Base-by-base conservation (phyloP, 2,329 filamentous ascomycete species). In the Didymellaceae sp. region DNA sequence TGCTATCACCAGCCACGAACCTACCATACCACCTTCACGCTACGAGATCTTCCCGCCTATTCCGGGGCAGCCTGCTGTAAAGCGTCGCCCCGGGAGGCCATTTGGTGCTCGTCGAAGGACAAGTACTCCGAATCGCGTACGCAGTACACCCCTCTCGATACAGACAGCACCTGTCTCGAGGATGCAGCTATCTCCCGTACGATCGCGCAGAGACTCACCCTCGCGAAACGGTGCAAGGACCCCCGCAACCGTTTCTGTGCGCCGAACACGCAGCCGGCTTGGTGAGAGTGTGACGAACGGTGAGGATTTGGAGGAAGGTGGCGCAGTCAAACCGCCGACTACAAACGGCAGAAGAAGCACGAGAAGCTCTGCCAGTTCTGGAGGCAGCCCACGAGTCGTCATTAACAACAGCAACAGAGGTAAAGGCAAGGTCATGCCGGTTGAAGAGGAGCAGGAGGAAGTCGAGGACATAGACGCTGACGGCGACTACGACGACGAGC, bases 31-130 rank as follows among this genome's bases (percentile, higher is more conserved):
- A 2, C 78, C 85, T 0, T 85, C 79, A 1, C 83, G 90, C 25
- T 95, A 91, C 70, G 87, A 91, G 62, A 84, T 94, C 31, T 93
- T 89, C 63, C 90, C 90, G 7, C 83, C 87, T 0, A 74, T 88
- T 7, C 82, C 82, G 16, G 82, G 82, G 25, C 72, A 74, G 43
- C 63, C 69, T 14, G 54, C 65, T 11, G 52, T 67, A 3, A 73
- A 65, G 50, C 68, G 73, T 5, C 63, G 71, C 14, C 66, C 70
- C 25, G 70, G 68, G 5, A 61, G 73, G 2, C 73, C 73, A 9
- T 75, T 74, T 50, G 71, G 71, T 20, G 61, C 71, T 13, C 66
- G 69, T 17, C 65, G 71, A n/a, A 63, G 71, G 13, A 71, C 68
- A 8, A 66, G 65, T 40, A 74, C 72, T 1, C 70, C 72, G 6